Percentiles rank a stretch among this genome's conserved stretches.
Conservation (phyloP, 2,329 filamentous ascomycete genomes). For the Keithomyces neogunnii region DNA sequence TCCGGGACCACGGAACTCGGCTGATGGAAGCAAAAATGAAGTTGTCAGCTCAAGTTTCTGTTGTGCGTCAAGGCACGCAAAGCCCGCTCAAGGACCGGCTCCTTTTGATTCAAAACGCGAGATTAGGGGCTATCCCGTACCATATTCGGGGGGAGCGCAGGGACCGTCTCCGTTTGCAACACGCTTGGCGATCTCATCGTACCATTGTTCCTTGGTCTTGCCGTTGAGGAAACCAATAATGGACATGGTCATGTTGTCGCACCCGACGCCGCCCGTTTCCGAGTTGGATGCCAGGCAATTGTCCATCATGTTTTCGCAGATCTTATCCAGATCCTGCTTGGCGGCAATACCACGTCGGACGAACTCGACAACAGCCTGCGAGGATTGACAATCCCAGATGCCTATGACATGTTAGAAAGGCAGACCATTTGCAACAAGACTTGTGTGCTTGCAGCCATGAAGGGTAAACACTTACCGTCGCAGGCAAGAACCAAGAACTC, state of each 20-base stretch:
- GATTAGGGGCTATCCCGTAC: slow-evolving; percentile 55
- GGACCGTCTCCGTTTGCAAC: slow-evolving; percentile 96
- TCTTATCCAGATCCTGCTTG: slow-evolving; percentile 88
- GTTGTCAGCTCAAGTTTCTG: slow-evolving; percentile 14
- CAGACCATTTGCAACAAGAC: background rate
- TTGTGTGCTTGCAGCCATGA: background rate
- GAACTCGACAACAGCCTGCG: slow-evolving; percentile 94
- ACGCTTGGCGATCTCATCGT: slow-evolving; percentile 86
- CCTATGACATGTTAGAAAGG: slow-evolving; percentile 41
- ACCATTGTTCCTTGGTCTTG: slow-evolving; percentile 96
- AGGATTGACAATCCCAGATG: slow-evolving; percentile 99
- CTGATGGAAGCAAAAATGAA: slow-evolving; percentile 32
- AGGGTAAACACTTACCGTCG: slow-evolving; percentile 55
- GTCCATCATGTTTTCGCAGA: slow-evolving; percentile 99
- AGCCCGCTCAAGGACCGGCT: slow-evolving; percentile 7
- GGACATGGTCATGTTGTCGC: slow-evolving; percentile 99
- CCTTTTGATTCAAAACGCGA: slow-evolving; percentile 1
- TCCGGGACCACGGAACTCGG: slow-evolving; percentile 77
- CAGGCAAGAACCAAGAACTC: slow-evolving; percentile 92
- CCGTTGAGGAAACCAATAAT: slow-evolving; percentile 84
- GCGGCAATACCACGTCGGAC: slow-evolving; percentile 92
- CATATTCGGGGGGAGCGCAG: slow-evolving; percentile 98
- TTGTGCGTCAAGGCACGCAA: slow-evolving; percentile 6
- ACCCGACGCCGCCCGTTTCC: slow-evolving; percentile 94
- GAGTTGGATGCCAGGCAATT: slow-evolving; percentile 97